These are phyloP conservation scores for Ustilago xerochloae DNA, from an alignment of 1,284 basidiomycete genomes.

Conservation along the genomic window DNA sequence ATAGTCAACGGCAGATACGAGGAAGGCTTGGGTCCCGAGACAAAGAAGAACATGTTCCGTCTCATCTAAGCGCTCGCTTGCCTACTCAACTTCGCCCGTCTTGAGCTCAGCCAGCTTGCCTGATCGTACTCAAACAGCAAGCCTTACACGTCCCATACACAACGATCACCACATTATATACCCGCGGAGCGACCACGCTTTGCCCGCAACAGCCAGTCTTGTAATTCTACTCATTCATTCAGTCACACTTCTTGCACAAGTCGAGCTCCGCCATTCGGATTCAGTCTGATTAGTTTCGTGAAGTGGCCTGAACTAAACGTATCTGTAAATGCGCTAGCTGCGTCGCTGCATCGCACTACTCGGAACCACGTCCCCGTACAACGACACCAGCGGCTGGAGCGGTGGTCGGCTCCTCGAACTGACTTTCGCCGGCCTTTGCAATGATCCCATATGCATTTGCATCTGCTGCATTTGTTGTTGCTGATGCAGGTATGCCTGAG, in stretches of 20 bases:
- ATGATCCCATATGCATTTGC: constrained; percentile 2
- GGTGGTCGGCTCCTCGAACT: constrained; percentile 16
- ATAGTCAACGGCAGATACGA: constrained; percentile 53
- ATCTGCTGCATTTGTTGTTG: constrained; percentile 20
- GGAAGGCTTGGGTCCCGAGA: constrained; percentile 47
- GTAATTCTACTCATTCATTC: neutral
- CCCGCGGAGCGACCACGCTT: neutral
- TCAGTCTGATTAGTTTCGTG: no score
- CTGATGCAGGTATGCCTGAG: constrained; percentile 33
- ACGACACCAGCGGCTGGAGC: constrained; percentile 21
- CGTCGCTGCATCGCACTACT: constrained; percentile 19
- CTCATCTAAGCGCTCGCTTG: constrained; percentile 30
- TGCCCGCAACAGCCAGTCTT: no score
- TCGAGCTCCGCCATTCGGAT: neutral
- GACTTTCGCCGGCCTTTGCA: constrained; percentile 17
- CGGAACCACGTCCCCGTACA: constrained; percentile 36
- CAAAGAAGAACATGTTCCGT: constrained; percentile 57
- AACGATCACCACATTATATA: no score
- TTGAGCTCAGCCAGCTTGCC: no score
- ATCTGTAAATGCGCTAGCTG: no score
- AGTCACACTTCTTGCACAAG: no score
- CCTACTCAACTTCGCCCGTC: no score
- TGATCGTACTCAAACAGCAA: no score
- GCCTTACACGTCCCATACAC: no score
- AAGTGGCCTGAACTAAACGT: no score